Evolutionary conservation across 441 rosid genomes (phyloP).

Genomic region (Adansonia rubrostipa): DNA sequence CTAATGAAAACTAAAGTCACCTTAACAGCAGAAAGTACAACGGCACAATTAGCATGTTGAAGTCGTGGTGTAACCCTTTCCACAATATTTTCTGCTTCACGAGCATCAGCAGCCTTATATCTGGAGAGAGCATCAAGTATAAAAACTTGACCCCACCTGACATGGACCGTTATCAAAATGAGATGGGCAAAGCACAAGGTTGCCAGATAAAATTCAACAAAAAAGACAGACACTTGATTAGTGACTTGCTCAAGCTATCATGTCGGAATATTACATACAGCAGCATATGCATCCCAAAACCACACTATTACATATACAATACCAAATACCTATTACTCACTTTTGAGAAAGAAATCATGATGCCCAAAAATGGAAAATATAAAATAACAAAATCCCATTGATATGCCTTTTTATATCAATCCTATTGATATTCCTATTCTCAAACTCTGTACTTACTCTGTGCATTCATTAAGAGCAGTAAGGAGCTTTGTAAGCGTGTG

Average conservation of each 20-base stretch:
- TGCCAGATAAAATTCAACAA: conserved; percentile 6
- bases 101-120: conserved; percentile 97
- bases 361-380: background rate
- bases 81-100: conserved; percentile 98
- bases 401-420: background rate
- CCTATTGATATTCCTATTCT: background rate
- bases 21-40: conserved; percentile 98
- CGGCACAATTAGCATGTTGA: conserved; percentile 99
- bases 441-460: conserved; percentile 69
- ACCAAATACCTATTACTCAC: background rate
- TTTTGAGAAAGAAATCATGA: background rate
- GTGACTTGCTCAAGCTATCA: conserved; percentile 5
- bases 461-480: conserved; percentile 98
- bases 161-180: conserved; percentile 8
- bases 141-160: conserved; percentile 99
- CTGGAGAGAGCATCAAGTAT: conserved; percentile 93
- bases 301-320: background rate
- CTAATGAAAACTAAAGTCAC: conserved; percentile 40
- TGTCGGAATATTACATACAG: background rate
- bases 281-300: background rate
- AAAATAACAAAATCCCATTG: background rate
- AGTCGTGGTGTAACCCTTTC: conserved; percentile 97
- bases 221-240: background rate
- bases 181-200: conserved; percentile 15
- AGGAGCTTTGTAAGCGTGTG: conserved; percentile 92